Evolutionary conservation across 2,329 filamentous ascomycete genomes (phyloP), one percentile per base, ranked within the genome.

Genomic region (Colletotrichum tropicicola): DNA sequence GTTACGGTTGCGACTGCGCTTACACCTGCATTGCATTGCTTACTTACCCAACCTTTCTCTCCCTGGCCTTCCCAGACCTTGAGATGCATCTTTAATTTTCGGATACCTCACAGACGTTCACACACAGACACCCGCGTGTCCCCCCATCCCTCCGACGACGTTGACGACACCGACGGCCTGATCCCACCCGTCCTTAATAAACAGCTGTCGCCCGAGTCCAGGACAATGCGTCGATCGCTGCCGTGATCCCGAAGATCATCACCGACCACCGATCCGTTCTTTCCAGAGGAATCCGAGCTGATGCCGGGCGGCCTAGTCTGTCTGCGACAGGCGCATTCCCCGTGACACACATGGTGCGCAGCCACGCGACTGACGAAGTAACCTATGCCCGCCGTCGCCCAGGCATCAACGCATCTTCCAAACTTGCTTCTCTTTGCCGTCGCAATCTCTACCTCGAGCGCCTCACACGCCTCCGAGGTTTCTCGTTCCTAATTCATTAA

Each of bases 301-400:
- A 62, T 62, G 62, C 62, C 59, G 57, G 41, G 23, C 58, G 28
- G 28, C 45, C 30, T 43, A 9, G 28, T 35, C 57, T 56, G 49
- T 55, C 65, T 65, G 58, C 58, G 58, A 68, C 63, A 68, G 49
- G 58, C 64, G 61, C 66, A 68, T 65, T 68, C 64, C 63, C 54
- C 65, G 64, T 47, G 51, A 63, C 52, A 48, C 59, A 41, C 49
- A 54, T 55, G 59, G 41, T 68, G 64, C 55, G 66, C 64, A 68
- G 56, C 66, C 64, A 67, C 66, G 48, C 39, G 51, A 61, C 59
- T 67, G 59, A 67, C 64, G 59, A 67, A n/a, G 49, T 52, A 49
- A 64, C 43, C 35, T 19, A 44, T 45, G 37, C 53, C 49, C 35
- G 51, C 54, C 25, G 21, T 51, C 51, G 45, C 55, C 49, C 49